Base-by-base conservation (phyloP, 768 basidiomycete genomes). In the Suillus plorans region DNA sequence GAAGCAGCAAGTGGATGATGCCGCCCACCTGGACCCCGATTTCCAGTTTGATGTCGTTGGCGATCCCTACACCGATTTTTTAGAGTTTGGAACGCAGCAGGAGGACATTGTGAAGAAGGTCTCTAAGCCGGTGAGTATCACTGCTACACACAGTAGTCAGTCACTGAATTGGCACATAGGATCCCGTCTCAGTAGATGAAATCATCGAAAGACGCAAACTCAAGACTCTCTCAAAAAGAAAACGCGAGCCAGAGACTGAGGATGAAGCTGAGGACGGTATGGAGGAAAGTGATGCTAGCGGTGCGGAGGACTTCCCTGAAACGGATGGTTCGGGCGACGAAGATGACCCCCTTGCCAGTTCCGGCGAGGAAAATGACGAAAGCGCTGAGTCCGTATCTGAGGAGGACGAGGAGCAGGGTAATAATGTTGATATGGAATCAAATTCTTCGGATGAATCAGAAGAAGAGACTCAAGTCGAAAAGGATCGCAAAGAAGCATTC, bases 181-280 rank as follows among this genome's bases (percentile, higher is more conserved):
- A 85, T 73, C 89, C 89, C n/a, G 86, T 97, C 61, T 93, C 90
- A 53, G 89, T 98, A 12, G 91, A 97, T 74, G 94, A 97, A 71
- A 96, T 98, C 66, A 96, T 98, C 75, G 88, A 89, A 60, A 85
- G 90, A 63, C 83, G 88, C 70, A 84, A 81, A 72, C 70, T 88
- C 64, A 68, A 75, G 67, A 70, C 72, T 36, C 77, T 78, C 61
- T 75, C 79, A 10, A 92, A 95, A 72, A 85, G 93, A 63, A 93
- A 92, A 78, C 77, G 87, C 60, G 76, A 22, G 41, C 69, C 69
- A 1, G 69, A 76, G 25, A 59, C 74, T 4, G 80, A 80, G 16
- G 72, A 72, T 18, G 81, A 77, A 28, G 79, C 77, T 37, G 76
- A 74, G 44, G 80, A 79, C 4, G 79, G 72, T 18, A 77, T 71